Evolutionary conservation across 345 rosid genomes (phyloP), one percentile per base, ranked within the genome.

Genomic region (Boechera retrofracta): DNA sequence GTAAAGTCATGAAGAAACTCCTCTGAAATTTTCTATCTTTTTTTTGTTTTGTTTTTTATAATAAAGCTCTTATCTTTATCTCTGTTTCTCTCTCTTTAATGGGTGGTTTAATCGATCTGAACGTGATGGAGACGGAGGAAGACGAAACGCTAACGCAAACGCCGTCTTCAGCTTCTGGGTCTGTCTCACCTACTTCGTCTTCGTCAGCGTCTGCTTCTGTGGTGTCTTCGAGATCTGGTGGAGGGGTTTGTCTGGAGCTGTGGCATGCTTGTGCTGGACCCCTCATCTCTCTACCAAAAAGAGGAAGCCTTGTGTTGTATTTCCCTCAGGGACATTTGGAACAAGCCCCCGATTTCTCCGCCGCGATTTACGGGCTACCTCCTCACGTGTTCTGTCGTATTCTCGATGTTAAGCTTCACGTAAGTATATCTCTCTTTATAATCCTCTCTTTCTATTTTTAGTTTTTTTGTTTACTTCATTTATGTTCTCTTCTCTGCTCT

Each of bases 181-280:
- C 92, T 38, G 69, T 87, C 3, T 85, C 95, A 10, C 83, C 92
- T 35, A 85, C 92, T 6, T 82, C 88, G 8, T 81, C 94, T 8
- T 86, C 90, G 13, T 86, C 89, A 55, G 73, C 60, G 61, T 83
- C 93, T 62, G 84, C 60, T 64, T 83, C 91, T 58, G 84, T 13
- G 52, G 71, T 28, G 47, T 60, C 28, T 61, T 62, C 88, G 24
- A 77, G 71, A 74, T 81, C 89, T 15, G 62, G 11, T 15, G 71
- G 85, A 56, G 82, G 92, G 6, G 90, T 95, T 49, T 93, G 97
- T 83, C 71, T 91, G 79, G 98, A 95, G 88, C 91, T 95, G 16
- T 95, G 97, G 98, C 98, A 95, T 67, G 99, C 99, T 52, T 95
- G 99, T 79, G 98, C 98, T n/a, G 99, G 99, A 51, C 99, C 99